Evolutionary conservation across 225 moss, liverwort and hornwort species (phyloP).

Genomic region (Pleurozium schreberi): DNA sequence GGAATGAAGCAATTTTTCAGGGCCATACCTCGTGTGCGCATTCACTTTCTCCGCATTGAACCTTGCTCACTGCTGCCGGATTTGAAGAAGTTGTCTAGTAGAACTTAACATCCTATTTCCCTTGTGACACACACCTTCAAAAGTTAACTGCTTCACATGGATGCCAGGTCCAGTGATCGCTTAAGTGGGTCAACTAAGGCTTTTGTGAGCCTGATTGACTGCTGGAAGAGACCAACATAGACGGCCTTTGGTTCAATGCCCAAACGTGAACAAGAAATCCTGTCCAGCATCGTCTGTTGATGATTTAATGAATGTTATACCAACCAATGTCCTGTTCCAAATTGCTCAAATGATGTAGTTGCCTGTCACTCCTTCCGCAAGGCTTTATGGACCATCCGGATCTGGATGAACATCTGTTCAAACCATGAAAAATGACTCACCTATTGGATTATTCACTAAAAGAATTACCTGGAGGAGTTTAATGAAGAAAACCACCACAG

Average conservation of each 20-base stretch:
- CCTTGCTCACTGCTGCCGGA: background rate
- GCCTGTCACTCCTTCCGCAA: background rate
- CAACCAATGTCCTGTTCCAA: background rate
- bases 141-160: background rate
- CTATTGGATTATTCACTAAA: background rate
- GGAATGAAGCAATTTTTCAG: background rate
- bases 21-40: background rate
- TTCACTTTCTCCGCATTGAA: background rate
- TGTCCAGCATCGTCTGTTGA: background rate
- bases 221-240: background rate
- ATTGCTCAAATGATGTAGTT: background rate
- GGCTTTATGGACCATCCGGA: background rate
- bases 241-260: background rate
- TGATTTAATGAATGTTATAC: background rate
- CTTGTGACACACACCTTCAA: background rate
- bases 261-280: background rate
- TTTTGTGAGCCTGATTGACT: background rate
- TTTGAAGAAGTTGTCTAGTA: background rate
- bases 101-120: background rate
- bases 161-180: background rate
- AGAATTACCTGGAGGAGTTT: background rate
- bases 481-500: background rate
- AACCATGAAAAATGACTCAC: background rate
- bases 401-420: constrained; percentile 2
- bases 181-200: background rate